Base-by-base conservation (phyloP, 495 filamentous ascomycete species). In the Podospora sp. region DNA sequence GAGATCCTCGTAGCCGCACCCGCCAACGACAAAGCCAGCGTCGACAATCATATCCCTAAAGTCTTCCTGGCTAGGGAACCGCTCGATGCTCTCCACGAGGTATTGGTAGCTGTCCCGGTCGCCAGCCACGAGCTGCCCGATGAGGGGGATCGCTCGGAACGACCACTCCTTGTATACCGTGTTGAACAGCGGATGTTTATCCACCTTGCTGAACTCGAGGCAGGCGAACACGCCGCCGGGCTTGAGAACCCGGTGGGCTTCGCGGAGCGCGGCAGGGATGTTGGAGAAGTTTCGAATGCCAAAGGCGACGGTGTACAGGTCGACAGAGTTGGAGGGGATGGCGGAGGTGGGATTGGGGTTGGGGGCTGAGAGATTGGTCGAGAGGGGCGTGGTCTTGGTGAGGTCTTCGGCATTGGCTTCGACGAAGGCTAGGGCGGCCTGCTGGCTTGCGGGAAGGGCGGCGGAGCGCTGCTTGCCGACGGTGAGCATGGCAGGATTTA, bases 21-120 rank as follows among this genome's bases (percentile, higher is more conserved):
- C 92, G 21, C 90, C 93, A 58, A 96, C 86, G 75, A 90, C 75
- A 75, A 99, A 98, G 16, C 95, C 96, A 49, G 92, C 94, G 66
- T 90, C 88, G 74, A 87, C 79, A 73, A 99, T 95, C 93, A 98
- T 95, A 53, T 86, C 86, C 69, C 87, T 81, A 77, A 94, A 98
- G 73, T 92, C 87, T 59, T 85, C 80, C 83, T 99, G 95, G 59
- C 81, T 86, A 3, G 96, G 96, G 75, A 98, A 99, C 50, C 85
- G 81, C 82, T 97, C 93, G 80, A 99, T 98, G 79, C 92, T 97
- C 86, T 99, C 95, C 26, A 98, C 96, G 40, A 99, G 80, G 81
- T 99, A 99, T 86, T 98, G 96, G 78, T 99, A 99, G 74, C 92
- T 97, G 71, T 93, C 93, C 60, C 95, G 84, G 76, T 99, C 95